Evolutionary conservation across 1,284 basidiomycete genomes (phyloP).

Genomic region (Papiliotrema laurentii): DNA sequence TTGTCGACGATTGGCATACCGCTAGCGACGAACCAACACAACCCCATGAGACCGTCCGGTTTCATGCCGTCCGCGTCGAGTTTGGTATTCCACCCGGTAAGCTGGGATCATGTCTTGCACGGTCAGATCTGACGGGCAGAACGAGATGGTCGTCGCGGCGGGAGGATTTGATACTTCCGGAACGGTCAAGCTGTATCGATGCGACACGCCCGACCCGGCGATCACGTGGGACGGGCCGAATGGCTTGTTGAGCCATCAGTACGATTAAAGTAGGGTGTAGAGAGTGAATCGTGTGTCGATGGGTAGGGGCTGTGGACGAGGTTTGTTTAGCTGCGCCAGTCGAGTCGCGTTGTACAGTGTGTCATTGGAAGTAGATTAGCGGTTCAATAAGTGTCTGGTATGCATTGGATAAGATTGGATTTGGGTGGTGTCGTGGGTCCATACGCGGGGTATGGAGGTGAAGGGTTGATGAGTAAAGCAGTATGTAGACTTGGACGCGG

Average conservation of each 20-base stretch:
- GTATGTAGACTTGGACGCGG: no score
- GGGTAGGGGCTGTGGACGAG: no score
- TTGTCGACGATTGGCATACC: slow-evolving; percentile 37
- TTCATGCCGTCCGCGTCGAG: slow-evolving; percentile 42
- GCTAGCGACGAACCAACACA: slow-evolving; percentile 27
- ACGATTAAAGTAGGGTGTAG: no score
- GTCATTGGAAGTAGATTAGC: no score
- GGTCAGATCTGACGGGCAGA: slow-evolving; percentile 16
- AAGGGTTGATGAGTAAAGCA: no score
- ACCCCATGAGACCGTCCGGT: slow-evolving; percentile 16
- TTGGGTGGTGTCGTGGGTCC: no score
- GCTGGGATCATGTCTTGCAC: slow-evolving; percentile 8
- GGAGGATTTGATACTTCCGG: slow-evolving; percentile 45
- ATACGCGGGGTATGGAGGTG: no score
- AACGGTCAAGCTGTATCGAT: slow-evolving; percentile 42
- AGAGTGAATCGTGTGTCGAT: no score
- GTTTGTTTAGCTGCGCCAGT: no score
- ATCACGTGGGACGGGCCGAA: slow-evolving; percentile 1
- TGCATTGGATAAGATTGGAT: no score
- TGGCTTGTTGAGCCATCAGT: neutral
- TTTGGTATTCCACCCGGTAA: slow-evolving; percentile 48
- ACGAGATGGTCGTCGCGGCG: slow-evolving; percentile 45
- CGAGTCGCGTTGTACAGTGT: no score
- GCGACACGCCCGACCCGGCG: slow-evolving; percentile 18
- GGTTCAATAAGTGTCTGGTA: no score